Conservation (phyloP, 371 early-diverging fungal genomes). For the Dichotomocladium elegans region DNA sequence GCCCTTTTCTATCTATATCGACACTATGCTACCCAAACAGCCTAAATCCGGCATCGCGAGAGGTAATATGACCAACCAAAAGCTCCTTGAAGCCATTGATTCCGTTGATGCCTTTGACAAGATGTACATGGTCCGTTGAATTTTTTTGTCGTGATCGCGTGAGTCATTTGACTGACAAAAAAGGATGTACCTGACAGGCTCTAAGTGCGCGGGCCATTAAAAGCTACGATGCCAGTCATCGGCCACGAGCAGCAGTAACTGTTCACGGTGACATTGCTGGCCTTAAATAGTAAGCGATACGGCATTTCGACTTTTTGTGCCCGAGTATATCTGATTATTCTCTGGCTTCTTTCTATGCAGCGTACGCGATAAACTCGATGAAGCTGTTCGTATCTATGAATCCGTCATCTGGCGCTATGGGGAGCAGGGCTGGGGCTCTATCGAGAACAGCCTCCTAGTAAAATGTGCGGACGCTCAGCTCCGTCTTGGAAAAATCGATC, state of each 20-base stretch:
- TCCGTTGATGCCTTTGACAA: constrained; percentile 68
- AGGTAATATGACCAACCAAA: constrained; percentile 58
- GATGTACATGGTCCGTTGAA: constrained; percentile 60
- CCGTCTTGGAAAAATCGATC: constrained; percentile 49
- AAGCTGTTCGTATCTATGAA: constrained; percentile 68
- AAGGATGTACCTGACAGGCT: constrained; percentile 23
- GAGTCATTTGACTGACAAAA: not conserved
- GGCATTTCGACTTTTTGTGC: too few relatives aligned
- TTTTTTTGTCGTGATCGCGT: not conserved
- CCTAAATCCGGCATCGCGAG: not conserved
- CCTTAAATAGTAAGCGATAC: constrained; percentile 64
- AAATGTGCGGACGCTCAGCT: constrained; percentile 68
- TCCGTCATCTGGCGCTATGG: constrained; percentile 60
- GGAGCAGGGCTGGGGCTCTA: constrained; percentile 66
- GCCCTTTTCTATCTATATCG: constrained; percentile 56
- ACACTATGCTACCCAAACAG: constrained; percentile 13
- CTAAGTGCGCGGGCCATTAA: constrained; percentile 64
- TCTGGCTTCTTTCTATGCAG: constrained; percentile 11
- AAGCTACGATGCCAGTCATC: constrained; percentile 63
- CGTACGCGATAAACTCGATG: constrained; percentile 57
- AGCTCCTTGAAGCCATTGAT: constrained; percentile 59
- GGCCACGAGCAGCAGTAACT: constrained; percentile 58
- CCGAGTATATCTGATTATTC: too few relatives aligned
- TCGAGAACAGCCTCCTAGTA: constrained; percentile 69
- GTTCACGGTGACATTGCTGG: constrained; percentile 77